Conservation (phyloP, 139 green algal genomes). For the Monoraphidium neglectum region DNA sequence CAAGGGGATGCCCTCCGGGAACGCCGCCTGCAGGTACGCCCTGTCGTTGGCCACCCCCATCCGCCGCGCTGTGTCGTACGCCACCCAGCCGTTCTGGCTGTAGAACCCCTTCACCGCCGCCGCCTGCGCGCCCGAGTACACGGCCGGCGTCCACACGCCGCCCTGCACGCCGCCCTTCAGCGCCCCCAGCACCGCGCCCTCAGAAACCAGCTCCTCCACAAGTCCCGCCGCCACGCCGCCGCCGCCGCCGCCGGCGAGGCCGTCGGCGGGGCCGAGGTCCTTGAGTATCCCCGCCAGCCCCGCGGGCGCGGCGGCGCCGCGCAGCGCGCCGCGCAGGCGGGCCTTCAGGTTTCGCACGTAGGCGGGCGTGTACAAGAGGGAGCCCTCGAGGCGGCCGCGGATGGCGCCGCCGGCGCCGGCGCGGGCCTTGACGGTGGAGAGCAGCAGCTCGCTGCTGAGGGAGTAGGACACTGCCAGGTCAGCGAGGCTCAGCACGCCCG, state of each 20-base stretch:
- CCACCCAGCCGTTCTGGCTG: slow-evolving; percentile 81
- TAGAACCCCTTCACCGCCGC: slow-evolving; percentile 75
- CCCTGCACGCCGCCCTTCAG: slow-evolving; percentile 58
- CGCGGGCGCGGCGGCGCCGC: slow-evolving; percentile 55
- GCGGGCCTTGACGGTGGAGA: slow-evolving; percentile 43
- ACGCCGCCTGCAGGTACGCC: slow-evolving; percentile 56
- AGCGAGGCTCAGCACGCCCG: slow-evolving; percentile 61
- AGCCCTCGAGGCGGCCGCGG: slow-evolving; percentile 71
- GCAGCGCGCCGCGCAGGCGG: slow-evolving; percentile 80
- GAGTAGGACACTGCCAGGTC: slow-evolving; percentile 83
- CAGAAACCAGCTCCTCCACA: slow-evolving; percentile 43
- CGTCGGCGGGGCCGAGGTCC: slow-evolving; percentile 18
- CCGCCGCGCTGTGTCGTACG: slow-evolving; percentile 69
- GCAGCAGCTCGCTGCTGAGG: slow-evolving; percentile 81
- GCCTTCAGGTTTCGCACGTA: slow-evolving; percentile 82
- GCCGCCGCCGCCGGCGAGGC: slow-evolving; percentile 8
- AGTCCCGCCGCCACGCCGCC: slow-evolving; percentile 53
- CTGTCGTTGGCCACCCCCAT: slow-evolving; percentile 51
- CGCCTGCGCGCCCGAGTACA: slow-evolving; percentile 66
- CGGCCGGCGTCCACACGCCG: slow-evolving; percentile 71
- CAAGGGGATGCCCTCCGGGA: slow-evolving; percentile 69
- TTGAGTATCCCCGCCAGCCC: slow-evolving; percentile 33
- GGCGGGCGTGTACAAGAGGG: slow-evolving; percentile 83
- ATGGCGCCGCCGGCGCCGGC: slow-evolving; percentile 28
- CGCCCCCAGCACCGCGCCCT: slow-evolving; percentile 57